Conservation (phyloP, 179 eudicot species). For the Corrigiola litoralis region DNA sequence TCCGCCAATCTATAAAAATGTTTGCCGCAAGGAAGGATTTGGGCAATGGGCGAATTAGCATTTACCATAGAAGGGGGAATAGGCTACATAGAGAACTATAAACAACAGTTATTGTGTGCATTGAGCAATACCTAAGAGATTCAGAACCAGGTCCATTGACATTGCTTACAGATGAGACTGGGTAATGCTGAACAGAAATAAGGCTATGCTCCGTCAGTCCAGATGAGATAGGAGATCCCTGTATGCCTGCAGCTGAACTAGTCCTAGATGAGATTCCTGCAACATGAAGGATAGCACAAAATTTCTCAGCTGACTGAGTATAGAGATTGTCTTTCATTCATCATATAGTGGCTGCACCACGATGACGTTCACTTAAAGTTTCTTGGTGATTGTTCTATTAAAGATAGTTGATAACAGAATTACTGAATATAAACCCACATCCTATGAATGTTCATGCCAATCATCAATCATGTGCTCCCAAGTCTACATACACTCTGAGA, state of each 20-base stretch:
- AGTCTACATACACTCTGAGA: too few species aligned
- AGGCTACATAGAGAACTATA: not conserved
- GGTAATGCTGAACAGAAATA: conserved; percentile 36
- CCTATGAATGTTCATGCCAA: too few species aligned
- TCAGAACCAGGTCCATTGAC: conserved; percentile 9
- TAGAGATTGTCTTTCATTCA: not conserved
- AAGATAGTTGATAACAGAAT: too few species aligned
- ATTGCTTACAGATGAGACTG: conserved; percentile 27
- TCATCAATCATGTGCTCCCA: too few species aligned
- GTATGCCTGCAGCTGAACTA: conserved; percentile 26
- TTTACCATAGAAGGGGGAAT: too few species aligned
- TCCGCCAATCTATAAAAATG: conserved; percentile 15
- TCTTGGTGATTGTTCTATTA: too few species aligned
- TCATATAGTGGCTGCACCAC: not conserved
- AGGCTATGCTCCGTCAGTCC: conserved; percentile 28
- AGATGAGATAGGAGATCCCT: conserved; percentile 49
- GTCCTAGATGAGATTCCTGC: conserved; percentile 54
- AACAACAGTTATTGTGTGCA: not conserved
- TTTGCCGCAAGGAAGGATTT: not conserved
- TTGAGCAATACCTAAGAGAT: conserved; percentile 24
- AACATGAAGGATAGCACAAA: conserved; percentile 10
- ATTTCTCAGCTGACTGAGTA: not conserved
- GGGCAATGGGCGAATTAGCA: not conserved
- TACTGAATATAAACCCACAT: too few species aligned
- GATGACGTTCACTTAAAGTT: not conserved